Conservation (phyloP, 2,329 filamentous ascomycete species). For the Penicillium sp. region DNA sequence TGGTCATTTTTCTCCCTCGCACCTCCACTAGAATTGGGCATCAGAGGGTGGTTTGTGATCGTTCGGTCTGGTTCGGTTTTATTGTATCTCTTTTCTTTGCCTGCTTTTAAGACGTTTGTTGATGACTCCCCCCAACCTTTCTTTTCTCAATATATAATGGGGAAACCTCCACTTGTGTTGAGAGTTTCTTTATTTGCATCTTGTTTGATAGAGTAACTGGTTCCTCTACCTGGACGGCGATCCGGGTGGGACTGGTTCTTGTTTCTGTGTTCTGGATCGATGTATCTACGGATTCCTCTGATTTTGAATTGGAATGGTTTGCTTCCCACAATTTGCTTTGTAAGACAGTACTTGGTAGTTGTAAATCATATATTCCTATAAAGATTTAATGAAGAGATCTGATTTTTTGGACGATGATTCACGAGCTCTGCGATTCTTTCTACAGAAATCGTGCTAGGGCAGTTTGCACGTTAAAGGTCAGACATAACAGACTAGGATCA, state of each 20-base stretch:
- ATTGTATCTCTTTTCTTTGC: constrained; percentile 17
- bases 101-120: constrained; percentile 15
- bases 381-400: not conserved
- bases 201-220: constrained; percentile 15
- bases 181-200: constrained; percentile 10
- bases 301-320: constrained; percentile 2
- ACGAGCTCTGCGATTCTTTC: constrained; percentile 21
- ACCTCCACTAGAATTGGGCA: constrained; percentile 9
- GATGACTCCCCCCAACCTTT: constrained; percentile 15
- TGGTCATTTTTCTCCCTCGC: constrained; percentile 5
- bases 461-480: not conserved
- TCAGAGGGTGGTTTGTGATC: constrained; percentile 5
- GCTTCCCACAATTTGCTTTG: not conserved
- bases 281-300: constrained; percentile 13
- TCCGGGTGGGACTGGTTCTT: constrained; percentile 2
- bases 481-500: not conserved
- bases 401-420: not conserved
- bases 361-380: not conserved
- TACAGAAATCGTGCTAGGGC: constrained; percentile 1
- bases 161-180: constrained; percentile 3
- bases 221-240: not conserved
- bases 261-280: constrained; percentile 7
- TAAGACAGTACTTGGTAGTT: not conserved
- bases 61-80: constrained; percentile 12
- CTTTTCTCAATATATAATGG: constrained; percentile 3